These are phyloP conservation scores for Urochloa ruziziensis DNA, from an alignment of 176 grass and related monocot species.

Conservation along the genomic window DNA sequence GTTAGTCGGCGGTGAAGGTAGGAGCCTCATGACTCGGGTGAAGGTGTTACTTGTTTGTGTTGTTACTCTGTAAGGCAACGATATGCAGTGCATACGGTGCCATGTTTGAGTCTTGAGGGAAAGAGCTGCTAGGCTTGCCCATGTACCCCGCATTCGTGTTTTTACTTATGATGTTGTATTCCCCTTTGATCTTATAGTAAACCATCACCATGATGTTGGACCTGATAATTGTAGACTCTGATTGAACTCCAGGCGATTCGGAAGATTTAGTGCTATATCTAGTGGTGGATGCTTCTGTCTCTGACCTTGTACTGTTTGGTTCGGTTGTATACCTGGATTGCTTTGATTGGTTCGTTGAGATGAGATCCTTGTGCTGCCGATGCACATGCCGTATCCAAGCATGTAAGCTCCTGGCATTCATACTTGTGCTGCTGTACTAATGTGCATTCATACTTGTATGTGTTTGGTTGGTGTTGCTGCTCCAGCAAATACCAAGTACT, in stretches of 20 bases:
- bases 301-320: neutral
- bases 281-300: slow-evolving; percentile 15
- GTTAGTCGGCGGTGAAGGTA: slow-evolving; percentile 33
- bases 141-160: slow-evolving; percentile 51
- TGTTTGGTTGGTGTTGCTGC: neutral
- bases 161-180: slow-evolving; percentile 59
- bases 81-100: slow-evolving; percentile 20
- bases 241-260: slow-evolving; percentile 33
- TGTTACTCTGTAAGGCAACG: slow-evolving; percentile 35
- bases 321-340: neutral
- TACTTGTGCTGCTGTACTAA: neutral
- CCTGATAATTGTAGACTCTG: slow-evolving; percentile 32
- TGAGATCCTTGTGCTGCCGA: neutral
- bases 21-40: slow-evolving; percentile 32
- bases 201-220: slow-evolving; percentile 37
- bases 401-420: slow-evolving; percentile 3
- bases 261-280: slow-evolving; percentile 30
- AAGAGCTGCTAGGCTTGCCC: slow-evolving; percentile 30
- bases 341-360: neutral
- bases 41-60: slow-evolving; percentile 28
- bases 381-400: neutral
- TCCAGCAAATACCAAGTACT: neutral
- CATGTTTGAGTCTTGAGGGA: slow-evolving; percentile 31
- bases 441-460: neutral
- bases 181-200: slow-evolving; percentile 44